Evolutionary conservation across 306 rosid genomes (phyloP), one percentile per base, ranked within the genome.

Genomic region (Vigna nakashimae): DNA sequence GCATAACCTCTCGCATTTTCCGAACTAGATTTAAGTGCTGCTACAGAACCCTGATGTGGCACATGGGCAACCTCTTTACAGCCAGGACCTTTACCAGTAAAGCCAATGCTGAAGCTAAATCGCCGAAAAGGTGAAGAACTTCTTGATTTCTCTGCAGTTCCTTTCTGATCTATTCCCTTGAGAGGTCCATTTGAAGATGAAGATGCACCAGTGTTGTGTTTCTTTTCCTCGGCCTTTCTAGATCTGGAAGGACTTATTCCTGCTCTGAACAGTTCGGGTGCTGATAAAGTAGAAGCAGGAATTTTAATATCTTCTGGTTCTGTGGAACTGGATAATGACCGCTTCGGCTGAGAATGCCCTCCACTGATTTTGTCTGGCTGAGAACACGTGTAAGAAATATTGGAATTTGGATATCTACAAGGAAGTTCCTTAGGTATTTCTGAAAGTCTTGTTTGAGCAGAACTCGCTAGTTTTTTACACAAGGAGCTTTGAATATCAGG

Each of bases 101-200:
- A 83, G 58, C 96, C 88, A 74, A 86, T 20, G 78, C 88, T 79
- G 63, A 83, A 82, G 84, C 84, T 85, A 73, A 95, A 78, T 59
- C 90, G 91, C 48, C 84, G 80, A 77, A 95, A 88, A 50, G 99
- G 98, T 68, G 98, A 95, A 82, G 92, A 85, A 85, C 93, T 91
- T 87, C 94, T 84, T 57, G 80, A 75, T 82, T 92, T 95, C 67
- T 84, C 94, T 51, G 85, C 82, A 32, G 69, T 71, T 74, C 74
- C 87, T 81, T 83, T 87, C 85, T 51, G 82, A 67, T 86, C 83
- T 65, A 66, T 53, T 20, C 79, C 93, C 64, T 56, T 83, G 20
- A 79, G 68, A 79, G 78, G 70, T 70, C 79, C 87, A 76, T 55
- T 84, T 56, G 75, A 66, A 75, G 76, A 82, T 48, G 79, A 78